A percentile compares a stretch with the other conserved stretches of the same genome.
phyloP scores from a whole-genome alignment of 2,329 filamentous ascomycete species.

The Xylariales sp. region DNA sequence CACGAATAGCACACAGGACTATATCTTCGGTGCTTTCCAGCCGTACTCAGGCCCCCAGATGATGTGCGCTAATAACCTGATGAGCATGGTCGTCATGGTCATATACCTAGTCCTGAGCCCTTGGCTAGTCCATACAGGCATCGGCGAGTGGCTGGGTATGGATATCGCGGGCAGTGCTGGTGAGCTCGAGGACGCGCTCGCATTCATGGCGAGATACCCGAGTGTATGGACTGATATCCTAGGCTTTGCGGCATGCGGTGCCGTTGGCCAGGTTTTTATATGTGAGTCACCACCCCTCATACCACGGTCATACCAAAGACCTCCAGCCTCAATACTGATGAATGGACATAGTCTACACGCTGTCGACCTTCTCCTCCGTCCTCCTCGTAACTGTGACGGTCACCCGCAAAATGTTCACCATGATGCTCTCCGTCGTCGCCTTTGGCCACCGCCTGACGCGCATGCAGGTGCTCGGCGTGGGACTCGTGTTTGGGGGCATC shows the following conservation, averaged over 20 bases:
- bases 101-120: slow-evolving; percentile 82
- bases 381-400: slow-evolving; percentile 96
- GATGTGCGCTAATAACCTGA: slow-evolving; percentile 98
- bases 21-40: slow-evolving; percentile 85
- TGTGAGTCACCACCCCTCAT: slow-evolving; percentile 62
- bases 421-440: slow-evolving; percentile 94
- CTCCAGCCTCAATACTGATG: slow-evolving; percentile 12
- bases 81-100: slow-evolving; percentile 81
- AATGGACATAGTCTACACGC: slow-evolving; percentile 77
- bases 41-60: slow-evolving; percentile 94
- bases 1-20: slow-evolving; percentile 96
- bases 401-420: slow-evolving; percentile 98
- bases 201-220: slow-evolving; percentile 84
- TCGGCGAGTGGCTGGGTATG: slow-evolving; percentile 75
- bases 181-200: slow-evolving; percentile 82
- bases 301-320: too few relatives aligned
- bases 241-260: slow-evolving; percentile 89
- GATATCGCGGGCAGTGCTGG: slow-evolving; percentile 73
- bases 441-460: slow-evolving; percentile 87
- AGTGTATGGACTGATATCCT: slow-evolving; percentile 87
- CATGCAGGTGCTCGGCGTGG: slow-evolving; percentile 96
- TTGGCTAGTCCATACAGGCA: slow-evolving; percentile 75
- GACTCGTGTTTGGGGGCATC: slow-evolving; percentile 93
- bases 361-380: slow-evolving; percentile 90
- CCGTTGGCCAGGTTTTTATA: slow-evolving; percentile 95